Evolutionary conservation across 805 yeast genomes (phyloP), one percentile per base, ranked within the genome.

Genomic region (Lachancea thermotolerans): DNA sequence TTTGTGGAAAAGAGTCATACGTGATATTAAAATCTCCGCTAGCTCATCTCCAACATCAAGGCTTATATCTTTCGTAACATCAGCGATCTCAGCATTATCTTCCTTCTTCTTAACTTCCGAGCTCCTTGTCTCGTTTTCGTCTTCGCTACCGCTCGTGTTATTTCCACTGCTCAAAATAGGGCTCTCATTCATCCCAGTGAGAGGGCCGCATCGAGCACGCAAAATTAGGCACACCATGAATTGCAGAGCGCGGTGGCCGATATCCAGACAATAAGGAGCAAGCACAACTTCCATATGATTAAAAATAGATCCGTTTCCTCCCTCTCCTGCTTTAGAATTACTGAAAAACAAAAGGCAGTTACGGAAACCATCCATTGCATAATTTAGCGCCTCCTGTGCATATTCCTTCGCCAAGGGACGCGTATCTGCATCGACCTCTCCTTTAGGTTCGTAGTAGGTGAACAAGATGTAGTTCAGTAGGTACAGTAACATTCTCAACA

Each of bases 241-340:
- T 51, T 77, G 81, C 54, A 75, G 69, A 4, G 81, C 73, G 50
- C 82, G 66, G 51, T 77, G 81, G 47, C 79, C 79, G 33, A 74
- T 65, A 41, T 76, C 70, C 55, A 78, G 56, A 55, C 78, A 64
- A 49, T 67, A 69, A 10, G 81, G 82, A 18, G 74, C 67, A 11
- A 75, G 49, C 7, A 75, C 58, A 45, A 77, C 64, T 49, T 77
- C 79, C 59, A 63, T 62, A 39, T 64, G 60, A 44, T 62, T 64
- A 45, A 65, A 65, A 49, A 64, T 60, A 8, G 64, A 59, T 8
- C 56, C 53, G 25, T 44, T 41, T 5, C 74, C 66, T 21, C 72
- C 71, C 21, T 70, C 66, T 1, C 52, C 44, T 10, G 52, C 49
- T 35, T 55, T 60, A 10, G 59, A 51, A 49, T 68, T 68, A 35